These are phyloP conservation scores for Cryoendolithus antarcticus DNA, from an alignment of 2,329 filamentous ascomycete species.

Conservation along the genomic window DNA sequence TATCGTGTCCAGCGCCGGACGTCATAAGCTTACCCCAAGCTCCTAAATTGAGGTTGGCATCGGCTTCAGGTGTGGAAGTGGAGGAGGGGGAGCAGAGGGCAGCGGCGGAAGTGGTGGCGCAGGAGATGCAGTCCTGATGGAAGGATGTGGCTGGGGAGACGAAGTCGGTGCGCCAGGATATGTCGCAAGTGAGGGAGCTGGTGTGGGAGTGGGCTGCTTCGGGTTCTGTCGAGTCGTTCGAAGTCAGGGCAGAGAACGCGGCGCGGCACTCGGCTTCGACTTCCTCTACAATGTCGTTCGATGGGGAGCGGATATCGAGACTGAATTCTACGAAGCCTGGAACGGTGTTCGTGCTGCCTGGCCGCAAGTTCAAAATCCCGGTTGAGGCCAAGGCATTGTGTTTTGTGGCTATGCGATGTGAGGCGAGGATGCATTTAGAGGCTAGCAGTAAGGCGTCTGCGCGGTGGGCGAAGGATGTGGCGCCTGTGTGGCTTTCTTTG, in stretches of 20 bases:
- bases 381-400: constrained; percentile 54
- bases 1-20: constrained; percentile 53
- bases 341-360: constrained; percentile 62
- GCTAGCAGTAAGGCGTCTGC: constrained; percentile 58
- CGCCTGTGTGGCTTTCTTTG: constrained; percentile 61
- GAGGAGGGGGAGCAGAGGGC: no score
- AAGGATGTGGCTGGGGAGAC: constrained; percentile 52
- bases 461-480: constrained; percentile 54
- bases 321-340: constrained; percentile 55
- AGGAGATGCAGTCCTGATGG: constrained; percentile 53
- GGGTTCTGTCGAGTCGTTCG: constrained; percentile 40
- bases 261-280: constrained; percentile 44
- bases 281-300: constrained; percentile 43
- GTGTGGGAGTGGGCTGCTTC: constrained; percentile 27
- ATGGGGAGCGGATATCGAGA: constrained; percentile 52
- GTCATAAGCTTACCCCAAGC: constrained; percentile 39
- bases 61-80: not conserved
- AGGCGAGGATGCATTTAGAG: constrained; percentile 53
- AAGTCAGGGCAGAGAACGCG: constrained; percentile 49
- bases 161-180: constrained; percentile 51
- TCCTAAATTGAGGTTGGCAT: constrained; percentile 10
- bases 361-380: constrained; percentile 54
- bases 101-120: constrained; percentile 37
- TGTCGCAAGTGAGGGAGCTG: constrained; percentile 28
- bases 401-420: constrained; percentile 49